Evolutionary conservation across 805 yeast species (phyloP).

Genomic region (Lachancea quebecensis): DNA sequence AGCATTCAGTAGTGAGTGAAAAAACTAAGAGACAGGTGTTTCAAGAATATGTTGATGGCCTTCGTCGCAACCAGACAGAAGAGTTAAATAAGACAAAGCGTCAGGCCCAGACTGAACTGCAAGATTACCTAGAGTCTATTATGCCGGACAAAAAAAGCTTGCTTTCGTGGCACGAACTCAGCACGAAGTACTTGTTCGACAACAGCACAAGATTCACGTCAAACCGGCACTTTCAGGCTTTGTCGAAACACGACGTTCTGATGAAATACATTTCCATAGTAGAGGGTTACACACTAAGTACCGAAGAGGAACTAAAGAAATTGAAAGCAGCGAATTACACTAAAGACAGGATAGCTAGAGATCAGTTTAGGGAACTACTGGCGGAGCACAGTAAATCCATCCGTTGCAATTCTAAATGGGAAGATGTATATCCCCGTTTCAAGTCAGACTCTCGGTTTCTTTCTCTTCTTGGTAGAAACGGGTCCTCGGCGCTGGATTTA

Average conservation of each 20-base stretch:
- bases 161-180: conserved; percentile 23
- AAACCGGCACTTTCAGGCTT: conserved; percentile 45
- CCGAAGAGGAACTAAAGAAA: conserved; percentile 16
- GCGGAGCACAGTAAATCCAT: conserved; percentile 32
- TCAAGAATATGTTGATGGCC: conserved; percentile 38
- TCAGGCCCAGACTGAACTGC: conserved; percentile 48
- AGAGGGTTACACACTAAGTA: conserved; percentile 20
- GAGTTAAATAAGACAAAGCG: conserved; percentile 28
- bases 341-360: conserved; percentile 60
- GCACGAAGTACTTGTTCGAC: conserved; percentile 27
- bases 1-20: conserved; percentile 53
- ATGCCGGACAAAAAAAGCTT: conserved; percentile 19
- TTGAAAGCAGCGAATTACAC: conserved; percentile 40
- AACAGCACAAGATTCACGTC: conserved; percentile 50
- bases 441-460: conserved; percentile 52
- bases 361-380: conserved; percentile 46
- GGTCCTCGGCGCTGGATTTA: conserved; percentile 70
- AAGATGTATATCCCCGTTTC: conserved; percentile 43
- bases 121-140: conserved; percentile 40
- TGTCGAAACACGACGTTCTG: conserved; percentile 57
- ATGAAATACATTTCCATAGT: conserved; percentile 33
- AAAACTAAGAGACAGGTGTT: conserved; percentile 50
- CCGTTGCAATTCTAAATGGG: conserved; percentile 52
- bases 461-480: conserved; percentile 62
- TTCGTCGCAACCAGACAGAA: conserved; percentile 31